Percentiles rank a stretch among this genome's conserved stretches.
phyloP scores from a whole-genome alignment of 345 rosid species.

The Odontarrhena argentea region DNA sequence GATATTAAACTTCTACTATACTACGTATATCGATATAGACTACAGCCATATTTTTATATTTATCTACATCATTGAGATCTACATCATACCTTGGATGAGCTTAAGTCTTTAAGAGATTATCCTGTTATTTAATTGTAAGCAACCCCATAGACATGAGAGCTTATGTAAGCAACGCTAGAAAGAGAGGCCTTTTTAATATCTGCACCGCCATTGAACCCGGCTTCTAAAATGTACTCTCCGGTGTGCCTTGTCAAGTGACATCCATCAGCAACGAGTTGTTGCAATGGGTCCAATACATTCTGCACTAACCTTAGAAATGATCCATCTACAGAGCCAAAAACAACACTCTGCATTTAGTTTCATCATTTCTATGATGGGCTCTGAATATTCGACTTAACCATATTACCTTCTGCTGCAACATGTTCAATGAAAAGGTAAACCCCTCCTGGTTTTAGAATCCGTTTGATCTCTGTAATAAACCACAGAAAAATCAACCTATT shows the following conservation, averaged over 20 bases:
- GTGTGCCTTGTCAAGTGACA: constrained; percentile 79
- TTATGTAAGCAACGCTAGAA: constrained; percentile 46
- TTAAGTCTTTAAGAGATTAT: background rate
- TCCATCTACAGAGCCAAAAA: constrained; percentile 57
- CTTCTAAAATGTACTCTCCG: constrained; percentile 54
- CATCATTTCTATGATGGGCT: background rate
- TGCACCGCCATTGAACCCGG: constrained; percentile 59
- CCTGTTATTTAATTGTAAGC: constrained; percentile 51
- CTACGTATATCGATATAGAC: background rate
- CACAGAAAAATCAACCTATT: background rate
- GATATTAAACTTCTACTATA: background rate
- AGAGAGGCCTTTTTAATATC: constrained; percentile 50
- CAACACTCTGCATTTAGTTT: background rate
- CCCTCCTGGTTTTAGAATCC: constrained; percentile 86
- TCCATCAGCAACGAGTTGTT: constrained; percentile 65
- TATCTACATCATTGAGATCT: constrained; percentile 19
- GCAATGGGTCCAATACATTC: constrained; percentile 66
- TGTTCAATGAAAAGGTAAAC: constrained; percentile 77
- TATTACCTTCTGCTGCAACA: constrained; percentile 80
- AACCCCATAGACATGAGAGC: constrained; percentile 72
- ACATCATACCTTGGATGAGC: constrained; percentile 16
- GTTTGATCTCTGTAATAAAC: constrained; percentile 57
- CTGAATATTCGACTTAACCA: background rate
- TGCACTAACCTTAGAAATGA: constrained; percentile 62
- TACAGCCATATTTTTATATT: background rate